Conservation (phyloP, 768 basidiomycete species). For the Suillus subluteus region DNA sequence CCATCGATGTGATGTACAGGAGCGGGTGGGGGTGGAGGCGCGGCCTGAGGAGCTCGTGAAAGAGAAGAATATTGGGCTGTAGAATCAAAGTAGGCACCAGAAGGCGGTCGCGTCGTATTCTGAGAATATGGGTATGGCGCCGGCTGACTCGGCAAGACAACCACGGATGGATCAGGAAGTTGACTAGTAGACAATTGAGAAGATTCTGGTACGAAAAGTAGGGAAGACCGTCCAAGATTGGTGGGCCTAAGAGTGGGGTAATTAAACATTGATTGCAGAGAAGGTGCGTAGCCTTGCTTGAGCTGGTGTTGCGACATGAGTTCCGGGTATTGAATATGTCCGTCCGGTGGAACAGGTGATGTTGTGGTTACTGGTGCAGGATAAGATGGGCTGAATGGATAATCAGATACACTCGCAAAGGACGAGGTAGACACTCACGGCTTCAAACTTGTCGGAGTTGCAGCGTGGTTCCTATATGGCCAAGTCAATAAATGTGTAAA, state of each 20-base stretch:
- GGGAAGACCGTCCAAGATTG: conserved; percentile 42
- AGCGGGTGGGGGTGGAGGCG: conserved; percentile 27
- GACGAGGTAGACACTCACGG: conserved; percentile 34
- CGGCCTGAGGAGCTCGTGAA: conserved; percentile 28
- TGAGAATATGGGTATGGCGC: conserved; percentile 21
- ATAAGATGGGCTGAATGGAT: conserved; percentile 36
- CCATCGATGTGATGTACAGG: conserved; percentile 27
- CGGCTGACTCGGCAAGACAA: conserved; percentile 26
- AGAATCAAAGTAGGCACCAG: conserved; percentile 6
- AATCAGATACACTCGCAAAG: conserved; percentile 12
- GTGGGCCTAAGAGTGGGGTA: conserved; percentile 37
- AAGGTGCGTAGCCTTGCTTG: conserved; percentile 77
- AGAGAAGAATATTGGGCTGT: conserved; percentile 24
- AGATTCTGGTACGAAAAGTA: conserved; percentile 47
- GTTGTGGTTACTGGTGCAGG: conserved; percentile 72
- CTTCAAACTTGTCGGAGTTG: conserved; percentile 36
- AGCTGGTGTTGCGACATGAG: conserved; percentile 83
- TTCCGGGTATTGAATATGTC: conserved; percentile 60
- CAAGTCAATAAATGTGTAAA: conserved; percentile 28
- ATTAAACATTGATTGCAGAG: conserved; percentile 75
- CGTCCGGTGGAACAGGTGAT: conserved; percentile 55
- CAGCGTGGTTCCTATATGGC: conserved; percentile 24
- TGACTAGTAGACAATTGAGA: conserved; percentile 25
- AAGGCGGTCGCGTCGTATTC: conserved; percentile 5
- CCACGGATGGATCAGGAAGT: conserved; percentile 38